Evolutionary conservation across 2,329 filamentous ascomycete genomes (phyloP).

Genomic region (Orbilia ellipsospora): DNA sequence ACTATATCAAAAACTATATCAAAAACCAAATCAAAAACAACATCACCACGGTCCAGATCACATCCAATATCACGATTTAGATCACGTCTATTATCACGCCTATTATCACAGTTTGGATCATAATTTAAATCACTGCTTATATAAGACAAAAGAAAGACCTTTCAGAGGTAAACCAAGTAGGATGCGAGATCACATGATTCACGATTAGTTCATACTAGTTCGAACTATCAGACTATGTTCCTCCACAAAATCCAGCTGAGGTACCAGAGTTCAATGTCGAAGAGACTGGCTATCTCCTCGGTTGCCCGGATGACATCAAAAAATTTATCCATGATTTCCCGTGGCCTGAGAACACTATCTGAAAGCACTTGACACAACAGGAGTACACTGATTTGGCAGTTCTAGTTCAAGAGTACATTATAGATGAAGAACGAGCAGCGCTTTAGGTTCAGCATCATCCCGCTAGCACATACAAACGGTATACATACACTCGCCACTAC

Average conservation of each 20-base stretch:
- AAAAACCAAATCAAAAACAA: too few relatives aligned
- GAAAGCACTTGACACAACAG: conserved; percentile 7
- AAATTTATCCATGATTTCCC: conserved; percentile 6
- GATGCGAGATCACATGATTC: conserved; percentile 25
- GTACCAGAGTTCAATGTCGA: conserved; percentile 3
- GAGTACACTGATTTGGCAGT: background rate
- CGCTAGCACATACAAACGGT: background rate
- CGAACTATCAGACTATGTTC: conserved; percentile 8
- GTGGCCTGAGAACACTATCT: too few relatives aligned
- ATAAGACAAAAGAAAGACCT: conserved; percentile 7
- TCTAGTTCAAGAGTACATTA: background rate
- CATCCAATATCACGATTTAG: too few relatives aligned
- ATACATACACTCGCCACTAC: conserved; percentile 12
- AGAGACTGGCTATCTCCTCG: background rate
- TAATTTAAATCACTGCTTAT: conserved; percentile 1
- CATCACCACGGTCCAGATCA: too few relatives aligned
- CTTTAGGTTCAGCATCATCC: background rate
- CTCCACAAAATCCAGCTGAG: background rate
- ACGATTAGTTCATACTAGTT: conserved; percentile 31
- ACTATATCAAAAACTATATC: too few relatives aligned
- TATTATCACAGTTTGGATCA: too few relatives aligned
- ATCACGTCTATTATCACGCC: too few relatives aligned
- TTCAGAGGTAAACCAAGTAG: background rate
- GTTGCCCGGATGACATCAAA: conserved; percentile 18
- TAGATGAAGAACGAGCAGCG: background rate